Evolutionary conservation across 495 filamentous ascomycete genomes (phyloP), one percentile per base, ranked within the genome.

Genomic region (Lophium mytilinum): DNA sequence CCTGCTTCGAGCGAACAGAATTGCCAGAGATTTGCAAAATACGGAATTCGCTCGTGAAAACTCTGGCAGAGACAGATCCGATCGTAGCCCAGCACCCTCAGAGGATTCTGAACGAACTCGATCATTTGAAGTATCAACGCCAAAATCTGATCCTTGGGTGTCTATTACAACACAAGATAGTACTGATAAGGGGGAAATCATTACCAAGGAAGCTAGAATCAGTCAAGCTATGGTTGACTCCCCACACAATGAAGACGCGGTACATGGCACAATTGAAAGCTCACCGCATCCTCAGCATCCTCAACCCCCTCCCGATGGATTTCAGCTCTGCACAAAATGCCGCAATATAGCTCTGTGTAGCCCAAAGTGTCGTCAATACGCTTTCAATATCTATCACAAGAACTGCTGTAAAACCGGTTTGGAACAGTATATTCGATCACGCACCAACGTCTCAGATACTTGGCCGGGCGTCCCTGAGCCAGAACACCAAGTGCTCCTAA

Each of bases 311-410:
- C 55, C 19, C 1, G 17, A 50, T 12, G 56, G 43, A 17, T 50
- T 60, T 40, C 57, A 60, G 40, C 34, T 60, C 24, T 60, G 57
- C 33, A 21, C 40, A 15, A 12, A 15, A 30, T 60, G 57, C 34
- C 41, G 37, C 35, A 14, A 9, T 8, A n/a, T 37, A 17, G 21
- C 36, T 12, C 50, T 37, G 43, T 60, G 57, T 34, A 47, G 36
- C 34, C 15, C 21, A 14, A 10, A 17, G 17, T 60, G 57, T 24
- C 36, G 33, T 53, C 14, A n/a, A 3, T 14, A 9, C 8, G 53
- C 57, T 15, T 12, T 24, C 17, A 12, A 14, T 15, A 30, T 21
- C 9, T 52, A 35, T 52, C 57, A 50, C 9, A 49, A 34, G 7
- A 21, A 15, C 8, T 9, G 19, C 21, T 55, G 57, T 41, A 40